A percentile compares a stretch with the other conserved stretches of the same genome.
Evolutionary conservation across 2,329 filamentous ascomycete genomes (phyloP).

Genomic region (Grosmannia serpens): DNA sequence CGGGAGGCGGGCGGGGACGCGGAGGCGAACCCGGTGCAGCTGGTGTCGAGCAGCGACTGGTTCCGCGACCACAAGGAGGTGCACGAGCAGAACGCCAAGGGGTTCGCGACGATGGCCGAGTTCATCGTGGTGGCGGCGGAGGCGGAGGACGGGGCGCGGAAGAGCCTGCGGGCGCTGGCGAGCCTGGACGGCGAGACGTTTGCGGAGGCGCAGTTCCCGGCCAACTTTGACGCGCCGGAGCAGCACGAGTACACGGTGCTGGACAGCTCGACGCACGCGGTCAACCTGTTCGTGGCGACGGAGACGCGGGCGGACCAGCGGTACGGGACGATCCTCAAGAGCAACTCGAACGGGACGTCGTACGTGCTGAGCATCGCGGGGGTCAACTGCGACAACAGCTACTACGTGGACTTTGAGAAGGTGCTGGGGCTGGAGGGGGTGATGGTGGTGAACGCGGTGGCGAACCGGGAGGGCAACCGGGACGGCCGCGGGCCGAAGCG

Average conservation of each 20-base stretch:
- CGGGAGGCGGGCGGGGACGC: conserved; percentile 34
- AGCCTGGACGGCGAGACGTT: conserved; percentile 79
- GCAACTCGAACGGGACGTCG: conserved; percentile 94
- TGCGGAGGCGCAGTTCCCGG: conserved; percentile 74
- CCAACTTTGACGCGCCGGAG: conserved; percentile 67
- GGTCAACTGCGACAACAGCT: conserved; percentile 67
- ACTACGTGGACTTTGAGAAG: conserved; percentile 93
- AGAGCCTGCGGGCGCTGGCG: conserved; percentile 63
- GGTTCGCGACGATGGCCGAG: conserved; percentile 91
- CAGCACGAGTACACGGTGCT: conserved; percentile 84
- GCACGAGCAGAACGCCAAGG: conserved; percentile 60
- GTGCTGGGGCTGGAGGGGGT: conserved; percentile 88
- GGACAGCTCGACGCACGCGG: conserved; percentile 85
- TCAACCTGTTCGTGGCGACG: conserved; percentile 88
- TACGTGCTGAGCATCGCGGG: conserved; percentile 74
- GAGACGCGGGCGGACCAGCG: conserved; percentile 52
- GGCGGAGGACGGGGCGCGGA: conserved; percentile 54
- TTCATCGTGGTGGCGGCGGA: conserved; percentile 84
- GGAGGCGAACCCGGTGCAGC: conserved; percentile 54
- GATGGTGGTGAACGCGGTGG: conserved; percentile 72
- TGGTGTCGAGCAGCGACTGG: conserved; percentile 70
- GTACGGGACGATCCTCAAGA: conserved; percentile 88
- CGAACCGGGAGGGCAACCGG: conserved; percentile 44
- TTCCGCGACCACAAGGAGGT: conserved; percentile 54
- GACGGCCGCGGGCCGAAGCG: conserved; percentile 48